Evolutionary conservation across 176 grass and related monocot species (phyloP).

Genomic region (Aegilops tauschii): DNA sequence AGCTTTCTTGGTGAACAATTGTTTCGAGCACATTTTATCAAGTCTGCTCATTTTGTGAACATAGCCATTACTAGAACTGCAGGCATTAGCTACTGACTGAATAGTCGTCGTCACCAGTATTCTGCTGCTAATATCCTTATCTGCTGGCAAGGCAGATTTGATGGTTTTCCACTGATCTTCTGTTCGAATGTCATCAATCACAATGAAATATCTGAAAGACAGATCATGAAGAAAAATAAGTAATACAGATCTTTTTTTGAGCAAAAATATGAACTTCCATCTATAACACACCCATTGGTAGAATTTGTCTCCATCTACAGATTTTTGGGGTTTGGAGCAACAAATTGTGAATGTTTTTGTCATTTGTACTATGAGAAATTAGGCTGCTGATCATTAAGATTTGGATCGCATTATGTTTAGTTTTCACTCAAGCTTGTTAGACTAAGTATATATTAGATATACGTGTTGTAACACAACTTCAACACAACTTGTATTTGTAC

Average conservation of each 20-base stretch:
- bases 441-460: no score
- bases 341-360: neutral
- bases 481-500: no score
- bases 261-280: neutral
- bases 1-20: conserved; percentile 24
- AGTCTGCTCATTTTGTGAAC: conserved; percentile 10
- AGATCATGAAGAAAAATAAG: neutral
- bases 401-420: neutral
- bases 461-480: no score
- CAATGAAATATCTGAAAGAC: conserved; percentile 2
- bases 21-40: neutral
- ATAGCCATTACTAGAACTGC: neutral
- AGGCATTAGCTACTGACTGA: conserved; percentile 17
- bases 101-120: neutral
- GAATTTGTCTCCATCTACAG: no score
- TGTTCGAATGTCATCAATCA: conserved; percentile 1
- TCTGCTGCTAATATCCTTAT: neutral
- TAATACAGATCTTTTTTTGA: neutral
- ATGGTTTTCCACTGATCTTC: neutral
- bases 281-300: neutral
- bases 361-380: neutral
- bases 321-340: neutral
- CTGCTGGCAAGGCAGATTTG: neutral
- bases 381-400: neutral
- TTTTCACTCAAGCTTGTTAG: no score